Conservation (phyloP, 495 filamentous ascomycete species). For the Penicillium waksmanii region DNA sequence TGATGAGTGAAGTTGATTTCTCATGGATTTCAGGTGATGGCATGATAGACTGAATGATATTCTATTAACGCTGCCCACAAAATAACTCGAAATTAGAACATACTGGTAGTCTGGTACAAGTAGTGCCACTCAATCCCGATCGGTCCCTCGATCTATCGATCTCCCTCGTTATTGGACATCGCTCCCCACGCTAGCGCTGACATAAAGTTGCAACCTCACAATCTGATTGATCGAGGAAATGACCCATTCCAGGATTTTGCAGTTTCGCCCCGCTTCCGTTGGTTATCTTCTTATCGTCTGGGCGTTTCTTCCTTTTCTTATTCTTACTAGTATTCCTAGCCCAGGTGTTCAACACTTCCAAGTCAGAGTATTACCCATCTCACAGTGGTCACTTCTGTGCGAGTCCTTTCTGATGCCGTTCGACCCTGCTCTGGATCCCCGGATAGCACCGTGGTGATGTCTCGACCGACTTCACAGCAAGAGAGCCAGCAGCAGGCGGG, state of each 20-base stretch:
- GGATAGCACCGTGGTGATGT: constrained; percentile 6
- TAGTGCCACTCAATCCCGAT: neutral
- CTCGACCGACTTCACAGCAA: constrained; percentile 1
- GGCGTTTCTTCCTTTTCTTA: neutral
- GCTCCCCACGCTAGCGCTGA: neutral
- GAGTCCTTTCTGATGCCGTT: neutral
- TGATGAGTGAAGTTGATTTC: neutral
- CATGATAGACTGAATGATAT: neutral
- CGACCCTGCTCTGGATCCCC: neutral
- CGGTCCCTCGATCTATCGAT: neutral
- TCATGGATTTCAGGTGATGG: neutral
- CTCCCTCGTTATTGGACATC: neutral
- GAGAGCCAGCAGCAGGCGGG: constrained; percentile 5
- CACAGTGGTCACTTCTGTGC: neutral
- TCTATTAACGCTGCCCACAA: no score
- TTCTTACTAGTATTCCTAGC: no score
- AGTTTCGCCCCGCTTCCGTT: neutral
- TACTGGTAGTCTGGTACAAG: neutral
- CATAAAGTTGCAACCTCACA: neutral
- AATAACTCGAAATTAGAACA: neutral
- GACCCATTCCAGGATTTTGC: neutral
- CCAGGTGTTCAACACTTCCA: no score
- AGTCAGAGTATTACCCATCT: neutral
- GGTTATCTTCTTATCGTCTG: neutral
- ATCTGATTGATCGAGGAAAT: neutral